These are phyloP conservation scores for Penicillium oxalicum DNA, from an alignment of 2,329 filamentous ascomycete genomes.

Conservation along the genomic window DNA sequence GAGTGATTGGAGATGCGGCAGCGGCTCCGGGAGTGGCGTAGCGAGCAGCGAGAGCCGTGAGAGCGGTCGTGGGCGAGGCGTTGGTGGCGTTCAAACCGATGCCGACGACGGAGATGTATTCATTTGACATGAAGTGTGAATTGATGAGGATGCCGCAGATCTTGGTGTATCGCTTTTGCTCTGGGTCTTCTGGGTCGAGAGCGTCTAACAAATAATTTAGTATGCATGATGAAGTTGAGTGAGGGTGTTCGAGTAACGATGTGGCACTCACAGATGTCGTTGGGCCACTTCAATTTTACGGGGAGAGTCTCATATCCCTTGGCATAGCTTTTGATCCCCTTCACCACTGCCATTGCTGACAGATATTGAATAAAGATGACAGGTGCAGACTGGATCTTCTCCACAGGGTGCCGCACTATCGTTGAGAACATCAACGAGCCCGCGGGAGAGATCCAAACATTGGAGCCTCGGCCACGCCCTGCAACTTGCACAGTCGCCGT, in stretches of 20 bases:
- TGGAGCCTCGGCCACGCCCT: constrained; percentile 79
- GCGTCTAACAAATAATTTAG: constrained; percentile 47
- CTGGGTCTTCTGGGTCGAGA: constrained; percentile 54
- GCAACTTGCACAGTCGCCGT: constrained; percentile 84
- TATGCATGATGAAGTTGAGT: no score
- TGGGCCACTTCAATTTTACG: constrained; percentile 93
- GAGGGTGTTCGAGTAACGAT: no score
- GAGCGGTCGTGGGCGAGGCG: constrained; percentile 74
- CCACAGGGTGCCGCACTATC: constrained; percentile 73
- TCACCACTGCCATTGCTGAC: constrained; percentile 76
- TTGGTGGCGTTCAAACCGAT: constrained; percentile 85
- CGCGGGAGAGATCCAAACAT: constrained; percentile 89
- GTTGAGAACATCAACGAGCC: constrained; percentile 84
- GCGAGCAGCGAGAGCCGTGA: constrained; percentile 61
- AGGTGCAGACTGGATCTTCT: constrained; percentile 65
- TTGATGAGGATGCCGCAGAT: constrained; percentile 92
- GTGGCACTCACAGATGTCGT: constrained; percentile 68
- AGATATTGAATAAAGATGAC: constrained; percentile 94
- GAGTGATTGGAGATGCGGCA: constrained; percentile 61
- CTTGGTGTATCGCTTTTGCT: constrained; percentile 62
- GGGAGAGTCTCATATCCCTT: constrained; percentile 67
- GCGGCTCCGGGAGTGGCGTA: constrained; percentile 39
- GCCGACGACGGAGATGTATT: constrained; percentile 80
- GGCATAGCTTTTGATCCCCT: constrained; percentile 76
- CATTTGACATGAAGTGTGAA: constrained; percentile 67